Evolutionary conservation across 495 filamentous ascomycete species (phyloP), one percentile per base, ranked within the genome.

Genomic region (Tuber magnatum): DNA sequence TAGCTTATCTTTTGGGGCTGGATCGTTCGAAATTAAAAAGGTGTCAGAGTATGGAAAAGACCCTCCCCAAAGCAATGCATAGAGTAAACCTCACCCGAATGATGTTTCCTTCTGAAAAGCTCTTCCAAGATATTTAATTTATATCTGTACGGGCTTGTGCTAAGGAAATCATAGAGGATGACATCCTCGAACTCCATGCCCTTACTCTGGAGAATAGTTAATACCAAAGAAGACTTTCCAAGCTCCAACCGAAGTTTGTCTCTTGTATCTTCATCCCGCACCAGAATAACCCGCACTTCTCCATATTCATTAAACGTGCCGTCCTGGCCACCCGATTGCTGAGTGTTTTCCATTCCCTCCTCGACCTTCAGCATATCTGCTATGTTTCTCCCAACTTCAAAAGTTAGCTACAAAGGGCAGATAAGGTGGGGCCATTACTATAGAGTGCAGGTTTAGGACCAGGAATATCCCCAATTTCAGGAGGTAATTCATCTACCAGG

Each of bases 181-280:
- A 80, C 78, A 69, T 80, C 77, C 9, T 86, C 84, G 72, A 86
- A 86, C 70, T 86, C 85, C 85, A 86, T 86, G 9, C 85, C 85
- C 65, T 86, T 86, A 41, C 83, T 84, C 72, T 86, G 79, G 1
- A 85, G 79, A 56, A 86, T 83, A 7, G 86, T 86, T 0, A 86
- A 77, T 35, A 86, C 80, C 7, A 86, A 69, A 0, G 84, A 81
- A 24, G 80, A 75, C 24, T 80, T 74, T 12, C 80, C 81, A 24
- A 86, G 77, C 68, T 69, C 43, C 8, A 8, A 10, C 72, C 68
- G 75, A n/a, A 79, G 75, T 14, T 69, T 48, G 20, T 9, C 41
- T n/a, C 56, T 75, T 28, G 76, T 78, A 32, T 81, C 32, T 1
- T 44, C 51, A 35, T 86, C 85, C 1, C 85, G 83, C 8, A 86